phyloP scores from a whole-genome alignment of 2,329 filamentous ascomycete genomes.

The Cladophialophora immunda region DNA sequence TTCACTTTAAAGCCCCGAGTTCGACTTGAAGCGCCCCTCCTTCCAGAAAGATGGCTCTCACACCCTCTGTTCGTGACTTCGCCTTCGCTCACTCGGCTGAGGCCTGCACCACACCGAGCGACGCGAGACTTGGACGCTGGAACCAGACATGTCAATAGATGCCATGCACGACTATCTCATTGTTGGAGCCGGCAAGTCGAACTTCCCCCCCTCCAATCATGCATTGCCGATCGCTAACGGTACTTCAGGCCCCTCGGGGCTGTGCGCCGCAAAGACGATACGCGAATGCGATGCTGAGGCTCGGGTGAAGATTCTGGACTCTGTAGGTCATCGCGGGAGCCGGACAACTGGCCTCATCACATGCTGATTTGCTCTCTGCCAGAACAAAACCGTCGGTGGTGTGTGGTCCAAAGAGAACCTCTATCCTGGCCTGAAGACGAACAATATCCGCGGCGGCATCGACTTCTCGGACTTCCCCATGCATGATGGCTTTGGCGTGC shows the following conservation, averaged over 20 bases:
- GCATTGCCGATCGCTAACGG: background rate
- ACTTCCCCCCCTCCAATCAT: background rate
- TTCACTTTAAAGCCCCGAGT: background rate
- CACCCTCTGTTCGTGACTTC: background rate
- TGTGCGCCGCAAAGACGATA: conserved; percentile 40
- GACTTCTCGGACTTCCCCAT: conserved; percentile 80
- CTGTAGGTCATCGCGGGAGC: conserved; percentile 22
- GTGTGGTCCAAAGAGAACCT: conserved; percentile 74
- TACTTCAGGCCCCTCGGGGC: conserved; percentile 35
- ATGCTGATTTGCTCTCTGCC: background rate
- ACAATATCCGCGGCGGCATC: conserved; percentile 77
- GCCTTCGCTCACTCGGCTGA: background rate
- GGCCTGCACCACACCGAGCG: background rate
- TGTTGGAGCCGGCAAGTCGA: conserved; percentile 35
- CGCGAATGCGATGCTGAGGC: conserved; percentile 37
- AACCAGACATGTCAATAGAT: background rate
- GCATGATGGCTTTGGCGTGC: conserved; percentile 62
- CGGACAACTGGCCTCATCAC: background rate
- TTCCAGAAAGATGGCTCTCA: conserved; percentile 6
- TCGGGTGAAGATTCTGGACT: conserved; percentile 35
- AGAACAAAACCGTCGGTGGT: conserved; percentile 61
- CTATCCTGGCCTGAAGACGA: conserved; percentile 73
- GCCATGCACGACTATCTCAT: conserved; percentile 37
- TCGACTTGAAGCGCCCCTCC: background rate
- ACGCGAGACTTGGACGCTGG: background rate